Evolutionary conservation across 305 asterid genomes (phyloP), one percentile per base, ranked within the genome.

Genomic region (Fraxinus platypoda): DNA sequence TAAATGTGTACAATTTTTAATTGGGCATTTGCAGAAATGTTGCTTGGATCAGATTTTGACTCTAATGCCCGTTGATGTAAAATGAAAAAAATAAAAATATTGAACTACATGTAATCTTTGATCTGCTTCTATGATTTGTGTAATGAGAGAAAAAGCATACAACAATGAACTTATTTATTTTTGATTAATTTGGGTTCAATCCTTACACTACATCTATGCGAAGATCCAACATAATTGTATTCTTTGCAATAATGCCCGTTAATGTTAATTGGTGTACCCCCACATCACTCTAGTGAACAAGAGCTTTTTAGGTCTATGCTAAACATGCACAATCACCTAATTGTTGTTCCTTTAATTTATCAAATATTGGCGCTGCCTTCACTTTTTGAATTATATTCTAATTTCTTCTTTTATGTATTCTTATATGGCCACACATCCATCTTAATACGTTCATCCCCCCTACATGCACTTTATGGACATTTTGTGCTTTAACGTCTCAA

Each of bases 11-110:
- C 34, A 64, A 25, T 26, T 64, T 34, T 37, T 43, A 31, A 3
- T 75, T 59, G 77, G 74, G 19, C 26, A 15, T 54, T 68, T 17
- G 33, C 25, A 54, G 41, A 66, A n/a, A 43, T 66, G 12, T 49
- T 78, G 78, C 35, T 78, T 80, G 66, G 62, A 23, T 78, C 43
- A 75, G 78, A 21, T 77, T 17, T 68, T 37, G 38, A 19, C 33
- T 34, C 62, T 3, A 46, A 84, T 80, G 52, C 66, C 49, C 19
- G 33, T 26, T 70, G 62, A 28, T 49, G 38, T 26, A 68, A 68
- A 68, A 28, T 26, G 35, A 26, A 9, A 26, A 28, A 26, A 25
- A 64, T 19, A 11, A 26, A 66, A 66, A 23, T 3, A 66, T 26
- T 66, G 73, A 64, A 26, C 34, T 8, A 25, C 46, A 38, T 38